Percentiles rank a stretch among this genome's conserved stretches.
Evolutionary conservation across 2,329 filamentous ascomycete species (phyloP).

Genomic region (Hymenoscyphus scutula): DNA sequence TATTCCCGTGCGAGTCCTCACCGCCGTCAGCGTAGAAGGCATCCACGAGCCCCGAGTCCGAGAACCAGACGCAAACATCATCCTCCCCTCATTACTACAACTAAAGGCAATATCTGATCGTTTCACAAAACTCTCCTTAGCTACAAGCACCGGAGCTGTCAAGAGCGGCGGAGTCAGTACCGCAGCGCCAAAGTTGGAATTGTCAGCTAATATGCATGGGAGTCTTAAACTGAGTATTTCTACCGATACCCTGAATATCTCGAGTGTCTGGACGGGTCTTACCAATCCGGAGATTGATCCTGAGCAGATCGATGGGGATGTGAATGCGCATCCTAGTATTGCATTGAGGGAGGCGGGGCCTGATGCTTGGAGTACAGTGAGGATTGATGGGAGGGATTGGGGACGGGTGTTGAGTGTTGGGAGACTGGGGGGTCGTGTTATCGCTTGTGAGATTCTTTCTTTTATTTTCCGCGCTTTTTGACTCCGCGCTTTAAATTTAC

Average conservation of each 20-base stretch:
- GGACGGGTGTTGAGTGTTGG: constrained; percentile 91
- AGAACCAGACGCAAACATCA: constrained; percentile 91
- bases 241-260: constrained; percentile 82
- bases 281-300: constrained; percentile 87
- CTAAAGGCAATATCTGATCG: constrained; percentile 93
- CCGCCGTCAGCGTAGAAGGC: constrained; percentile 80
- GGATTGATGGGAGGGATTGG: constrained; percentile 94
- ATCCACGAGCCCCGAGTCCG: constrained; percentile 88
- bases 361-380: constrained; percentile 82
- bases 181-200: constrained; percentile 67
- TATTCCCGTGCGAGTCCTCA: constrained; percentile 88
- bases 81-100: constrained; percentile 80
- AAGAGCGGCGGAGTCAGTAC: constrained; percentile 25
- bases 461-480: constrained; percentile 17
- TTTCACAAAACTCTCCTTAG: constrained; percentile 80
- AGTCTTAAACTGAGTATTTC: constrained; percentile 74
- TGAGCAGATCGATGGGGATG: constrained; percentile 62
- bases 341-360: constrained; percentile 74
- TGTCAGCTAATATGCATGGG: constrained; percentile 94
- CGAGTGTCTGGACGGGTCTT: constrained; percentile 80
- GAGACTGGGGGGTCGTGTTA: constrained; percentile 81
- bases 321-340: constrained; percentile 78
- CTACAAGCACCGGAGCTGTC: constrained; percentile 35
- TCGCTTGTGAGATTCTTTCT: constrained; percentile 65
- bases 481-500: background rate